Evolutionary conservation across 139 green algal species (phyloP), one percentile per base, ranked within the genome.

Genomic region (Chlamydomonas sp.): DNA sequence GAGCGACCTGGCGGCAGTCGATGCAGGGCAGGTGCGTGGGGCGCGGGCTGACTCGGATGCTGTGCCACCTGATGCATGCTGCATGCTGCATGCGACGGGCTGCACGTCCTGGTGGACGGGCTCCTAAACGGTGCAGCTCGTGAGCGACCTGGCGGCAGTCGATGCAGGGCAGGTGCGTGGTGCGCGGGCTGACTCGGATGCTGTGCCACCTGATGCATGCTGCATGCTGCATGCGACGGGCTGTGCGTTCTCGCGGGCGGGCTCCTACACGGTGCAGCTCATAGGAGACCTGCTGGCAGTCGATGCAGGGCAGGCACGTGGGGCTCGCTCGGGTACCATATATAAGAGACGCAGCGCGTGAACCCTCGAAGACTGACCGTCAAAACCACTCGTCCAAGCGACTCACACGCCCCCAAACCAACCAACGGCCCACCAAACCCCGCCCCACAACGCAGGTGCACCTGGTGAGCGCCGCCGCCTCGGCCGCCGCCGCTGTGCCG

Each of bases 251-350:
- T 85, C 77, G 79, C 58, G 59, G 63, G 20, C 37, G 47, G 69
- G 78, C 50, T 80, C 37, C 24, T 87, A 88, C 68, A 75, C 89
- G 49, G 31, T 82, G 62, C 76, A 82, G 76, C 57, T 82, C 22
- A 13, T 30, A 3, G 72, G 78, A 5, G 29, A 75, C 16, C 35
- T 82, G 68, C 61, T 61, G 5, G 28, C 69, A 24, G 37, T 74
- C 38, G 69, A 35, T 1, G 16, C n/a, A 22, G 59, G 69, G 8
- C 36, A 35, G 5, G 38, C 69, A 16, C 48, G n/a, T n/a, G n/a
- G n/a, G n/a, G n/a, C n/a, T n/a, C n/a, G n/a, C n/a, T n/a, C 1
- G 43, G 29, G n/a, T 58, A 60, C 38, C 29, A n/a, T n/a, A n/a
- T n/a, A n/a, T n/a, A n/a, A n/a, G n/a, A n/a, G n/a, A n/a, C n/a